Percentiles rank a stretch among this genome's conserved stretches.
Evolutionary conservation across 2,329 filamentous ascomycete species (phyloP).

Genomic region (Coniella vitis): DNA sequence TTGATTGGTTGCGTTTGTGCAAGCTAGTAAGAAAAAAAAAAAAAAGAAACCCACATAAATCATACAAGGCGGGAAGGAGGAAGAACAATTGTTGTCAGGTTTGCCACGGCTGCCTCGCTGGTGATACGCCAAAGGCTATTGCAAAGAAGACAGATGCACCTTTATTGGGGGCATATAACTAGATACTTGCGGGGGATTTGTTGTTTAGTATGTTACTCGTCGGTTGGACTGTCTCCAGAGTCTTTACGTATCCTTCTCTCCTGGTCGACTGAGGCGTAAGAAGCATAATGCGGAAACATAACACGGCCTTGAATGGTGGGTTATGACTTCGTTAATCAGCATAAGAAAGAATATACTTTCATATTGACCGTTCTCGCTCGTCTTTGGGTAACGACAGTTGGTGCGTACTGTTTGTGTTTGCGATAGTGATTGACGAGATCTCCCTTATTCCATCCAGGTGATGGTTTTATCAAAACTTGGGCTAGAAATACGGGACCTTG

Average conservation of each 20-base stretch:
- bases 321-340: too few relatives aligned
- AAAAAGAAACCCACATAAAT: too few relatives aligned
- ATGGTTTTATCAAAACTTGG: too few relatives aligned
- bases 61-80: too few relatives aligned
- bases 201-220: background rate
- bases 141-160: conserved; percentile 42
- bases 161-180: conserved; percentile 41
- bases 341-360: too few relatives aligned
- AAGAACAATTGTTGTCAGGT: conserved; percentile 25
- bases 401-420: background rate
- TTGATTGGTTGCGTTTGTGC: background rate
- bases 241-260: too few relatives aligned
- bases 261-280: too few relatives aligned
- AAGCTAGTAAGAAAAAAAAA: background rate
- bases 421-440: too few relatives aligned
- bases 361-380: conserved; percentile 8
- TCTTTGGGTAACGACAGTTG: background rate
- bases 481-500: too few relatives aligned
- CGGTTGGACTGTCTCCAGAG: background rate
- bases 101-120: conserved; percentile 35
- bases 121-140: conserved; percentile 32
- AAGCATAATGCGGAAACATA: too few relatives aligned
- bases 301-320: too few relatives aligned
- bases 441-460: too few relatives aligned
- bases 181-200: conserved; percentile 36